Percentiles rank a stretch among this genome's conserved stretches.
phyloP scores from a whole-genome alignment of 768 basidiomycete species.

The Mycena epipterygia region DNA sequence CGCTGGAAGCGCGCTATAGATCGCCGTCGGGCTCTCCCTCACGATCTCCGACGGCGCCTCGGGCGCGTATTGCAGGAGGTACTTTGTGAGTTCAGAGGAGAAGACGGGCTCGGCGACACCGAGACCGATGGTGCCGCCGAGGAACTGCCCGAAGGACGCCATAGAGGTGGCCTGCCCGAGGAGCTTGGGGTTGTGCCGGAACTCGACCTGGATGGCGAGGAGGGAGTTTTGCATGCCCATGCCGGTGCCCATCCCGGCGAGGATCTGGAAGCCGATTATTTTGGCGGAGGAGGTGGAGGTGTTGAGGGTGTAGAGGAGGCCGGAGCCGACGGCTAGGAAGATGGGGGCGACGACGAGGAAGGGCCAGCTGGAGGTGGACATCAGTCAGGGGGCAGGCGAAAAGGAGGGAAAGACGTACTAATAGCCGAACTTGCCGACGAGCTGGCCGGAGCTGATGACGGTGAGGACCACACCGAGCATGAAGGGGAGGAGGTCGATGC shows the following conservation, averaged over 20 bases:
- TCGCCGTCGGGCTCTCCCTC: slow-evolving; percentile 15
- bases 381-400: no score
- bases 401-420: no score
- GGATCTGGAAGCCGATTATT: slow-evolving; percentile 18
- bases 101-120: slow-evolving; percentile 27
- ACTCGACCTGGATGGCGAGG: slow-evolving; percentile 22
- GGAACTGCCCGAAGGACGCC: slow-evolving; percentile 19
- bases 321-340: slow-evolving; percentile 27
- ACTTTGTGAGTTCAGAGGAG: slow-evolving; percentile 10
- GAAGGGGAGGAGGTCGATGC: slow-evolving; percentile 25
- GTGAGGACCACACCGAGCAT: slow-evolving; percentile 8
- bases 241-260: no score
- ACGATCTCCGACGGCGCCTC: slow-evolving; percentile 14
- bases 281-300: background rate
- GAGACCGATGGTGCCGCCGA: slow-evolving; percentile 27
- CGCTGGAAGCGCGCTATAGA: slow-evolving; percentile 22
- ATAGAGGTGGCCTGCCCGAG: slow-evolving; percentile 23
- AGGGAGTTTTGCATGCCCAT: no score
- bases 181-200: slow-evolving; percentile 13
- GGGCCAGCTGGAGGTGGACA: slow-evolving; percentile 8
- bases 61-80: slow-evolving; percentile 11
- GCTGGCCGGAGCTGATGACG: background rate
- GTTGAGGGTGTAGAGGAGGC: slow-evolving; percentile 20
- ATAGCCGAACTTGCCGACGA: slow-evolving; percentile 7
- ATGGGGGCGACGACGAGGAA: slow-evolving; percentile 22